These are phyloP conservation scores for Inonotus hispidus DNA, from an alignment of 1,284 basidiomycete genomes.

Conservation along the genomic window DNA sequence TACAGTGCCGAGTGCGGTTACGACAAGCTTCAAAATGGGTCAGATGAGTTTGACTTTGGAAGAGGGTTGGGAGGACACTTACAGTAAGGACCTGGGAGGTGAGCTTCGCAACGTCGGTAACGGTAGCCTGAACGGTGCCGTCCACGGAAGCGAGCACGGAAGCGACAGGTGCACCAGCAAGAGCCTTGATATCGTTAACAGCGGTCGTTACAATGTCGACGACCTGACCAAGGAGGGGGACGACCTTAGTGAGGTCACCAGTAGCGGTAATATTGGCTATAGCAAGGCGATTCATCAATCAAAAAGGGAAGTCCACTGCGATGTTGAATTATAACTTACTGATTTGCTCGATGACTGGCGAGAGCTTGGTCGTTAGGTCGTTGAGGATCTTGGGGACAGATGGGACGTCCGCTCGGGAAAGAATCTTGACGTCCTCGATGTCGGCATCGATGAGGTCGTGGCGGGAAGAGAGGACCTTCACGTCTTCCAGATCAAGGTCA, in stretches of 20 bases:
- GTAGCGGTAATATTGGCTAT: slow-evolving; percentile 28
- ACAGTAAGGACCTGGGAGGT: slow-evolving; percentile 28
- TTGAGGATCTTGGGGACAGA: slow-evolving; percentile 26
- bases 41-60: slow-evolving; percentile 5
- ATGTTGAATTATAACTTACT: slow-evolving; percentile 27
- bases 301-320: background rate
- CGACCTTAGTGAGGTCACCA: slow-evolving; percentile 30
- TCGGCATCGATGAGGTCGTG: background rate
- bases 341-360: slow-evolving; percentile 26
- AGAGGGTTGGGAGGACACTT: background rate
- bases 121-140: slow-evolving; percentile 27
- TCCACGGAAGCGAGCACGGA: slow-evolving; percentile 31
- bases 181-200: slow-evolving; percentile 29
- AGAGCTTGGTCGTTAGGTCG: slow-evolving; percentile 24
- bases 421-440: background rate
- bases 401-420: slow-evolving; percentile 10
- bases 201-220: slow-evolving; percentile 29
- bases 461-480: background rate
- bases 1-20: slow-evolving; percentile 33
- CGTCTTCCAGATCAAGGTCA: background rate
- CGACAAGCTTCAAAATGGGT: slow-evolving; percentile 25
- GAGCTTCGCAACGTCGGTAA: slow-evolving; percentile 28
- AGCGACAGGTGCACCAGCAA: slow-evolving; percentile 28
- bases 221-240: slow-evolving; percentile 28
- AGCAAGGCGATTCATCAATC: background rate